Percentiles rank a stretch among this genome's conserved stretches.
These are phyloP conservation scores for Lactarius psammicola DNA, from an alignment of 768 basidiomycete species.

Conservation along the genomic window DNA sequence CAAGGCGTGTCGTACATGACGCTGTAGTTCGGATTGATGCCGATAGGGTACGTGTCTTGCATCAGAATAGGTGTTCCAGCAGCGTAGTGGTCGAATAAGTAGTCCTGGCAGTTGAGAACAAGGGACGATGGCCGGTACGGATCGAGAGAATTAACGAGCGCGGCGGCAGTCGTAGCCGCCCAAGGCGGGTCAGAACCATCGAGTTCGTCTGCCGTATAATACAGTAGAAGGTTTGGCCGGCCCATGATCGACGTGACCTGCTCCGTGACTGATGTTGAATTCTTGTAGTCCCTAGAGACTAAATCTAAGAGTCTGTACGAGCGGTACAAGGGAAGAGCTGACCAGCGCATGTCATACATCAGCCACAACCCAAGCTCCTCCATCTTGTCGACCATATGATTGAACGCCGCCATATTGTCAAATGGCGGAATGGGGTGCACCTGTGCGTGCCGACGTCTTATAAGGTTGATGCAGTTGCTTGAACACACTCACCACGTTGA, in stretches of 20 bases:
- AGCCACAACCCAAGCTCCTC: slow-evolving; percentile 67
- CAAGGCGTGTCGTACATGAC: slow-evolving; percentile 60
- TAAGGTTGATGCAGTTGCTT: not conserved
- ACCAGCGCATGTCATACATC: slow-evolving; percentile 82
- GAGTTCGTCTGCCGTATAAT: slow-evolving; percentile 75
- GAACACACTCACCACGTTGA: slow-evolving; percentile 39
- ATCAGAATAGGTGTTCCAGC: slow-evolving; percentile 67
- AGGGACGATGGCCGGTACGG: slow-evolving; percentile 60
- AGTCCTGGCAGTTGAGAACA: slow-evolving; percentile 58
- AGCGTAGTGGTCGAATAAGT: slow-evolving; percentile 56
- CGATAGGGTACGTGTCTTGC: slow-evolving; percentile 60
- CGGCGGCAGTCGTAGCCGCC: slow-evolving; percentile 49
- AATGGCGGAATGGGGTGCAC: slow-evolving; percentile 73
- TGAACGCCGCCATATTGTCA: slow-evolving; percentile 54
- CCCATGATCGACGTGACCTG: slow-evolving; percentile 69
- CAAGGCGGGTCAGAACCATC: slow-evolving; percentile 69
- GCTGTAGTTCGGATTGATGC: slow-evolving; percentile 64
- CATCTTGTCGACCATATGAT: slow-evolving; percentile 64
- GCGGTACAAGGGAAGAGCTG: slow-evolving; percentile 11
- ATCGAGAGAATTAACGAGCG: slow-evolving; percentile 49
- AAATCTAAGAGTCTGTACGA: not conserved
- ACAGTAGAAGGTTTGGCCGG: slow-evolving; percentile 64
- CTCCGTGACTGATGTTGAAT: slow-evolving; percentile 56
- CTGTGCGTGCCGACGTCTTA: slow-evolving; percentile 32
- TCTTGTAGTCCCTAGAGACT: slow-evolving; percentile 57